A percentile compares a stretch with the other conserved stretches of the same genome.
Evolutionary conservation across 2,329 filamentous ascomycete species (phyloP).

Genomic region (Verticillium dahliae): DNA sequence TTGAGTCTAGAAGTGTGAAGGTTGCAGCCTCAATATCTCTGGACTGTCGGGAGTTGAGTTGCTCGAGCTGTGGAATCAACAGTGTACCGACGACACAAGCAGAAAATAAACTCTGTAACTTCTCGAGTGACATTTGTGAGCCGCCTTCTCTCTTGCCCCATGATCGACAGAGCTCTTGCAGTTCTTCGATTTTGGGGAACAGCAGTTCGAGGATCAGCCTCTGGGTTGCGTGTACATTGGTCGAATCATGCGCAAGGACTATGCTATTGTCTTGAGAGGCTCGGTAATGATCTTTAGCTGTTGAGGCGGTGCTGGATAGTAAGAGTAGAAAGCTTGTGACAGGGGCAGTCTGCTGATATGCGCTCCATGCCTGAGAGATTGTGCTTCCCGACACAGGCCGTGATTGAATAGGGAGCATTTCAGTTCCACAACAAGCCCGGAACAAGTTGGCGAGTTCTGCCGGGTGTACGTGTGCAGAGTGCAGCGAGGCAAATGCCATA

Average conservation of each 20-base stretch:
- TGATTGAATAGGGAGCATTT: conserved; percentile 21
- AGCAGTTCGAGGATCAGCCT: conserved; percentile 49
- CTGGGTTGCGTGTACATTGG: conserved; percentile 34
- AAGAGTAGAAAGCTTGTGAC: conserved; percentile 51
- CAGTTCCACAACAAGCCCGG: conserved; percentile 57
- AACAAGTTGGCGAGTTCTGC: conserved; percentile 63
- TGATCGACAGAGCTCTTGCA: conserved; percentile 36
- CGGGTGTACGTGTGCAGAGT: conserved; percentile 57
- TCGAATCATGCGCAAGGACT: conserved; percentile 22
- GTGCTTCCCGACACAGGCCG: conserved; percentile 37
- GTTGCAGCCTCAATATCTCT: conserved; percentile 39
- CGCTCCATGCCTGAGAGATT: conserved; percentile 41
- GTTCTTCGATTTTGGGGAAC: conserved; percentile 43
- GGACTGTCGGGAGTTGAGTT: conserved; percentile 40
- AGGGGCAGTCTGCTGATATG: conserved; percentile 32
- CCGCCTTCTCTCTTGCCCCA: conserved; percentile 43
- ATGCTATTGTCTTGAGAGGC: conserved; percentile 5
- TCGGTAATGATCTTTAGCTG: neutral
- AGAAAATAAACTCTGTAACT: conserved; percentile 44
- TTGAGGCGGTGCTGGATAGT: conserved; percentile 26
- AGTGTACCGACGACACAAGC: conserved; percentile 39
- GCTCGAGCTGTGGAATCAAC: conserved; percentile 39
- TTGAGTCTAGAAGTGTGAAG: conserved; percentile 31
- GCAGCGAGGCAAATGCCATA: conserved; percentile 56
- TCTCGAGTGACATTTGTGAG: conserved; percentile 43